Evolutionary conservation across 2,329 filamentous ascomycete species (phyloP).

Genomic region (Epichloe aotearoae): DNA sequence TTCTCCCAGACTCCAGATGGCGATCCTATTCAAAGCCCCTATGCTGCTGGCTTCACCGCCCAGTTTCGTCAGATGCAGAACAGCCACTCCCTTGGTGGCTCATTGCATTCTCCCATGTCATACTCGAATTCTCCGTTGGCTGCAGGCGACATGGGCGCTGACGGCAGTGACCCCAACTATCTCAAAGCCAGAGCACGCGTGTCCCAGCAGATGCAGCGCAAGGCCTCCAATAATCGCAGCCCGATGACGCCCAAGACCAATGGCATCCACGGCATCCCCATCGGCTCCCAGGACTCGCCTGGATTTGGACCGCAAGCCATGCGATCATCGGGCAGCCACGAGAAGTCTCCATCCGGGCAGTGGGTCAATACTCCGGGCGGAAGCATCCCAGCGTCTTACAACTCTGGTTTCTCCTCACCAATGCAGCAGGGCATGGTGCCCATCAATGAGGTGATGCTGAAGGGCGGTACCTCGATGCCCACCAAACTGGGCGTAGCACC

Average conservation of each 20-base stretch:
- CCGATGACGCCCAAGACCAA: constrained; percentile 83
- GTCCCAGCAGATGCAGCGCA: constrained; percentile 53
- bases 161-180: constrained; percentile 39
- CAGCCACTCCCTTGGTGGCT: constrained; percentile 40
- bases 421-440: constrained; percentile 56
- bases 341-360: constrained; percentile 75
- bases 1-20: constrained; percentile 90
- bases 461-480: constrained; percentile 78
- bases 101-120: constrained; percentile 28
- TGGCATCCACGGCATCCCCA: constrained; percentile 57
- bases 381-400: constrained; percentile 73
- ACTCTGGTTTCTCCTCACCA: constrained; percentile 81
- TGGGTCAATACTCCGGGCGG: constrained; percentile 75
- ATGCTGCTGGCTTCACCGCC: constrained; percentile 65
- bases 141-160: constrained; percentile 35
- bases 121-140: constrained; percentile 27
- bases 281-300: constrained; percentile 52
- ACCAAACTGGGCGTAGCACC: constrained; percentile 57
- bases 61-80: constrained; percentile 61
- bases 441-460: constrained; percentile 80
- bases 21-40: constrained; percentile 84
- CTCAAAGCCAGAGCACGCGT: constrained; percentile 49
- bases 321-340: constrained; percentile 54
- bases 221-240: constrained; percentile 60
- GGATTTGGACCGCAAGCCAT: constrained; percentile 70